Evolutionary conservation across 345 rosid species (phyloP).

Genomic region (Clarkia xantiana): DNA sequence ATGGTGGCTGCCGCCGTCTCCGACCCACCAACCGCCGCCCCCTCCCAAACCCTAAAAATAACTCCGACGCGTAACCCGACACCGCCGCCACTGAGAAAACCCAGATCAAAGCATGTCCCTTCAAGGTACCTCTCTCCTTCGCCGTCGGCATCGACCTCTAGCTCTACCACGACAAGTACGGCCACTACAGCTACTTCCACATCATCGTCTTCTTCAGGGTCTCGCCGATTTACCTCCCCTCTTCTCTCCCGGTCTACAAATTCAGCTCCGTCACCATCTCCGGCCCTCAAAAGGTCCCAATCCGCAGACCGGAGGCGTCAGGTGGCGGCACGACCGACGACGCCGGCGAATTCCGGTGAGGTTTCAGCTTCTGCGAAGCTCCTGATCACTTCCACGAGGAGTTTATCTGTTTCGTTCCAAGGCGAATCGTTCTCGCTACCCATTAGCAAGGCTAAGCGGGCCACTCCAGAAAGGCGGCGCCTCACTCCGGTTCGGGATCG

Average conservation of each 20-base stretch:
- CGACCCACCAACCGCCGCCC: slow-evolving; percentile 5
- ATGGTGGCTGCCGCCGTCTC: slow-evolving; percentile 7
- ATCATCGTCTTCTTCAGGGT: slow-evolving; percentile 21
- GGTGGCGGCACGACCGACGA: slow-evolving; percentile 8
- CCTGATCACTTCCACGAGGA: slow-evolving; percentile 71
- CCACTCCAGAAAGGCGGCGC: slow-evolving; percentile 46
- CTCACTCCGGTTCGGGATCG: slow-evolving; percentile 24
- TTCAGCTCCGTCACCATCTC: slow-evolving; percentile 22
- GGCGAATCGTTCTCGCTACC: slow-evolving; percentile 85
- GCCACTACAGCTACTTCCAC: slow-evolving; percentile 12
- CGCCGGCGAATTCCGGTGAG: slow-evolving; percentile 27
- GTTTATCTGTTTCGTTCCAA: slow-evolving; percentile 89
- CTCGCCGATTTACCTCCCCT: slow-evolving; percentile 9
- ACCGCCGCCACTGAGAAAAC: slow-evolving; percentile 19
- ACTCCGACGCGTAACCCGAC: not conserved
- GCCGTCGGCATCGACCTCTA: slow-evolving; percentile 22
- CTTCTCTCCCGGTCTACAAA: slow-evolving; percentile 13
- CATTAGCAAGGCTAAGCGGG: slow-evolving; percentile 58
- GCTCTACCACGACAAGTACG: not conserved
- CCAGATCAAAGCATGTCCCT: slow-evolving; percentile 65
- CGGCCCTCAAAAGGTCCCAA: slow-evolving; percentile 55
- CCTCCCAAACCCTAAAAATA: not conserved
- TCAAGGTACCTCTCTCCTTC: slow-evolving; percentile 87
- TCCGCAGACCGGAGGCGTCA: slow-evolving; percentile 67
- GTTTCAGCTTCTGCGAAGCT: slow-evolving; percentile 49